Base-by-base conservation (phyloP, 495 filamentous ascomycete species). In the Echria macrotheca region DNA sequence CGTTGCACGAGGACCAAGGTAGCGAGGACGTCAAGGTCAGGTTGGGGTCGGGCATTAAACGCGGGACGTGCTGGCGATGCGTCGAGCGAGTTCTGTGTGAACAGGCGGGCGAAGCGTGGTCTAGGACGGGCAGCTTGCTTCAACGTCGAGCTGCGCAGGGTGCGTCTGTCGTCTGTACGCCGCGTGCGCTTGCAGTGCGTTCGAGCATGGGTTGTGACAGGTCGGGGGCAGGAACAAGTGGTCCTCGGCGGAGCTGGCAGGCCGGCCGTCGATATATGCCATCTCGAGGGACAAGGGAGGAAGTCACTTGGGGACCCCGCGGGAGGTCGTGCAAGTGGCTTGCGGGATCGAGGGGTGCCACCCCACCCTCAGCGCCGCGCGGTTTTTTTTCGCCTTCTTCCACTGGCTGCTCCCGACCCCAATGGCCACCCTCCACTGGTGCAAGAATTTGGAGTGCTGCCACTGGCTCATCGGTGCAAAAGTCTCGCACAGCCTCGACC, bases 21-120 rank as follows among this genome's bases (percentile, higher is more conserved):
- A n/a, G n/a, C n/a, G n/a, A n/a, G n/a, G n/a, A n/a, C n/a, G 50
- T 21, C 31, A 36, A 38, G 44, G 28, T 64, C 50, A 52, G 53
- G 61, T 55, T 57, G 50, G 54, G 33, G 54, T 68, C 63, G 65
- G 65, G 65, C 65, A 66, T 62, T 68, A 66, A 66, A 66, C 63
- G 53, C 60, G 56, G 56, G 52, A 59, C 43, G 55, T 52, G 58
- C 39, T 49, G 57, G 53, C 53, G 57, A 52, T 17, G 37, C 25
- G 57, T 49, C 48, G 47, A 52, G 52, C 23, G 42, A 41, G 36
- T 25, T 26, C n/a, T 12, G 36, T 22, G 31, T 17, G 46, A 49
- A 56, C 47, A 56, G 48, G 50, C 49, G 47, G 50, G 50, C 35
- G 49, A 40, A 35, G 32, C 39, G 25, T 10, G 49, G 38, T 18